These are phyloP conservation scores for Aulographum hederae DNA, from an alignment of 2,329 filamentous ascomycete genomes.

Conservation along the genomic window DNA sequence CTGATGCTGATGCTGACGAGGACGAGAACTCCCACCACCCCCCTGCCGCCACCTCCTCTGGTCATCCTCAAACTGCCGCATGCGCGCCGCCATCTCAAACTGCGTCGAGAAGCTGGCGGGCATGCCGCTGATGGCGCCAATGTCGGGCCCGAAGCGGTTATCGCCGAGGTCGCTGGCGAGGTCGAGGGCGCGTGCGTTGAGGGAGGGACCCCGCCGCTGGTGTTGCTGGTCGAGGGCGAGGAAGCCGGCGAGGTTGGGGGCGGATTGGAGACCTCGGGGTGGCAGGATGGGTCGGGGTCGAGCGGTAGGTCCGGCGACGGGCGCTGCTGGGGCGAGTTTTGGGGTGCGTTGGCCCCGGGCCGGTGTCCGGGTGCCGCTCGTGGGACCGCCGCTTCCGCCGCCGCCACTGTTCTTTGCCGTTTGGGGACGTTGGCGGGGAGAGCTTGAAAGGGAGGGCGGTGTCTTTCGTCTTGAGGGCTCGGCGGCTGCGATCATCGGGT, in stretches of 20 bases:
- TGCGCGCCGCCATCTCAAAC: conserved; percentile 11
- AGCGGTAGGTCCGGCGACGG: too few species aligned
- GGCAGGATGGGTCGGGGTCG: conserved; percentile 40
- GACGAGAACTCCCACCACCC: too few species aligned
- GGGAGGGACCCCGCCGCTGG: conserved; percentile 10
- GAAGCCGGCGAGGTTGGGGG: conserved; percentile 36
- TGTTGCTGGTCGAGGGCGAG: conserved; percentile 25
- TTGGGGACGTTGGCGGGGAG: conserved; percentile 12
- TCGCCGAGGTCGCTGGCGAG: conserved; percentile 56
- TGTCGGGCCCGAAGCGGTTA: conserved; percentile 37
- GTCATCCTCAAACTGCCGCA: not conserved
- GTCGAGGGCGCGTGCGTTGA: conserved; percentile 33
- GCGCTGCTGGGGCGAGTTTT: conserved; percentile 20
- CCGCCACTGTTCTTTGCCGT: conserved; percentile 9
- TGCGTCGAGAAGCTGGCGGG: conserved; percentile 68
- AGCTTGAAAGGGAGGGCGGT: too few species aligned
- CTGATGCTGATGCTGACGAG: not conserved
- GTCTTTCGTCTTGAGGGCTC: not conserved
- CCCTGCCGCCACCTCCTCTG: conserved; percentile 3
- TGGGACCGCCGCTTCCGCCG: too few species aligned
- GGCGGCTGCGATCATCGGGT: conserved; percentile 45
- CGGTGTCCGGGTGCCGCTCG: too few species aligned
- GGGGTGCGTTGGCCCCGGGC: too few species aligned
- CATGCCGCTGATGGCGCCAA: conserved; percentile 43
- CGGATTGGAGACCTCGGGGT: conserved; percentile 33